Percentiles rank a stretch among this genome's conserved stretches.
phyloP scores from a whole-genome alignment of 1,284 basidiomycete species.

The Heliocybe sulcata region DNA sequence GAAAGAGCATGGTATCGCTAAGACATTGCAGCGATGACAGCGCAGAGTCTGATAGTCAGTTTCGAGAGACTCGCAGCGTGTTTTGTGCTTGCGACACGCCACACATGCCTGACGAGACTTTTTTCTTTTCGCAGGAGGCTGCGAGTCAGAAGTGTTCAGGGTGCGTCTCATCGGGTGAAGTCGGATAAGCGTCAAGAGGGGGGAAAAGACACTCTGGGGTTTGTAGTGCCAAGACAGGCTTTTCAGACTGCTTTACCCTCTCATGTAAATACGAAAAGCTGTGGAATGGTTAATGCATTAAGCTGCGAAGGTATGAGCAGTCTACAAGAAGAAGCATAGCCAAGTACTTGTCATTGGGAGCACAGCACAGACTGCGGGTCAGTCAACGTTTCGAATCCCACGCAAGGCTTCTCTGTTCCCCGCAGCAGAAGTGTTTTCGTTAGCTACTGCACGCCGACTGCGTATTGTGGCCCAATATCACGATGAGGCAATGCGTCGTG shows the following conservation, averaged over 20 bases:
- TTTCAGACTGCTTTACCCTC: background rate
- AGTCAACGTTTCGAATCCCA: too few species aligned
- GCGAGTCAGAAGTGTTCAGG: background rate
- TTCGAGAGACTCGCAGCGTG: conserved; percentile 35
- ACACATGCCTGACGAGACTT: conserved; percentile 31
- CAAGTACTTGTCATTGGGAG: too few species aligned
- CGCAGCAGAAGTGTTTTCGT: too few species aligned
- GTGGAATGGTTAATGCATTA: background rate
- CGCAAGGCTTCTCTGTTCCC: too few species aligned
- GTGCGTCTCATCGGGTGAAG: background rate
- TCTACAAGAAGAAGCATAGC: too few species aligned
- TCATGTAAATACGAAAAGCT: background rate
- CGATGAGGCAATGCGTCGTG: too few species aligned
- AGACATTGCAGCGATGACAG: conserved; percentile 35
- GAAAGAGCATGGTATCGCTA: conserved; percentile 30
- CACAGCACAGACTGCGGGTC: too few species aligned
- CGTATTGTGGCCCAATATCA: too few species aligned
- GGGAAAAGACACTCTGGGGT: background rate
- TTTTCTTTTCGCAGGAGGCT: conserved; percentile 22
- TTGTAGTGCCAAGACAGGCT: background rate
- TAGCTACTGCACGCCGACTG: too few species aligned
- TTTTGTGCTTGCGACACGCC: conserved; percentile 34
- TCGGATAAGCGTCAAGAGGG: background rate
- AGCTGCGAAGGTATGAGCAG: too few species aligned
- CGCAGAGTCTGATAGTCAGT: conserved; percentile 21